phyloP scores from a whole-genome alignment of 2,329 filamentous ascomycete genomes.

The Coniochaeta sp. region DNA sequence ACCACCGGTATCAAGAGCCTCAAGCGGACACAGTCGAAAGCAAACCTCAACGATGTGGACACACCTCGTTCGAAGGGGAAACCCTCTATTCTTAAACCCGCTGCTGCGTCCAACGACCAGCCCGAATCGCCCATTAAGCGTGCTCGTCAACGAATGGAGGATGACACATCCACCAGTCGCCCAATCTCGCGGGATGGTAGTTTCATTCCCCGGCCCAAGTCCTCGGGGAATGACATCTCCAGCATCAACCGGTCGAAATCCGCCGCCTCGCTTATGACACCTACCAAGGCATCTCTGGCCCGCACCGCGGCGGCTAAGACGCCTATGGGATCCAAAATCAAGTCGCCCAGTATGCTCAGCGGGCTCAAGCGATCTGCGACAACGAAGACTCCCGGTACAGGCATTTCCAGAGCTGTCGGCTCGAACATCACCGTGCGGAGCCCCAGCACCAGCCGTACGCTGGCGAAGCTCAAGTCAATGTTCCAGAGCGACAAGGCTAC shows the following conservation, averaged over 20 bases:
- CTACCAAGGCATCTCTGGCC: constrained; percentile 64
- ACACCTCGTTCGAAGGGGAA: constrained; percentile 26
- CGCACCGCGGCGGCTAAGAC: constrained; percentile 44
- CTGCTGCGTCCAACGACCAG: constrained; percentile 18
- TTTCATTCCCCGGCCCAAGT: constrained; percentile 42
- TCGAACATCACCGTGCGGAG: constrained; percentile 29
- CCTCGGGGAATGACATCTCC: constrained; percentile 28
- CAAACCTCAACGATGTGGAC: constrained; percentile 60
- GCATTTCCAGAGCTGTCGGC: constrained; percentile 12
- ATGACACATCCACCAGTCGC: constrained; percentile 62
- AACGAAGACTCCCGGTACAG: constrained; percentile 32
- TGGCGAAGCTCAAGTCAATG: constrained; percentile 53
- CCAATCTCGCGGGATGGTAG: constrained; percentile 47
- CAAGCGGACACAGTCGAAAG: constrained; percentile 46
- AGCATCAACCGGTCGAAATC: constrained; percentile 36
- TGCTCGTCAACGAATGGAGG: constrained; percentile 56
- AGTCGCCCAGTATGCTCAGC: constrained; percentile 44
- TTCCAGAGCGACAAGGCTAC: constrained; percentile 35
- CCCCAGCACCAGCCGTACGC: constrained; percentile 32
- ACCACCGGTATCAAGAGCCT: constrained; percentile 29
- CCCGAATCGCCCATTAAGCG: constrained; percentile 57
- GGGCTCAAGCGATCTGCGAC: constrained; percentile 44
- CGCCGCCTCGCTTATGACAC: constrained; percentile 60
- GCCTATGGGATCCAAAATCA: constrained; percentile 37
- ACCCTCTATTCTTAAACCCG: constrained; percentile 14